Evolutionary conservation across 2,329 filamentous ascomycete species (phyloP).

Genomic region (Ophiocordyceps camponoti-floridani): DNA sequence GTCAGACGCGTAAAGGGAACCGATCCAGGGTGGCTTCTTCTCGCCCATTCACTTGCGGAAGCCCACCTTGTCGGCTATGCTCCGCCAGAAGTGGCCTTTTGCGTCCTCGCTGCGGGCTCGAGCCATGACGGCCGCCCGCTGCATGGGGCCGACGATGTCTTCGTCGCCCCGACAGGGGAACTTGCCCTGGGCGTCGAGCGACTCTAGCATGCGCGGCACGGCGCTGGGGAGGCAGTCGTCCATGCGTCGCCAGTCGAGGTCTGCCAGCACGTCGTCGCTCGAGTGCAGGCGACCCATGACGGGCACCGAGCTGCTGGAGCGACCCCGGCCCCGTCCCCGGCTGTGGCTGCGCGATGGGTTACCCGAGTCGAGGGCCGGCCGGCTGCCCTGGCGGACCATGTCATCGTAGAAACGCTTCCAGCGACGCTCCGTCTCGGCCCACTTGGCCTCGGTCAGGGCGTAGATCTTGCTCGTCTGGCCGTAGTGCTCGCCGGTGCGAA

Average conservation of each 20-base stretch:
- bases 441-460: conserved; percentile 71
- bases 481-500: conserved; percentile 79
- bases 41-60: conserved; percentile 4
- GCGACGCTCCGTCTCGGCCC: conserved; percentile 57
- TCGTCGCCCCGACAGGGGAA: conserved; percentile 79
- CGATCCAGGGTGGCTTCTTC: too few species aligned
- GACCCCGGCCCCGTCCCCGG: conserved; percentile 18
- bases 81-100: conserved; percentile 29
- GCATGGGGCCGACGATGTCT: conserved; percentile 89
- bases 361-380: conserved; percentile 9
- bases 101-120: conserved; percentile 25
- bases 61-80: conserved; percentile 26
- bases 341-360: conserved; percentile 19
- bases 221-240: conserved; percentile 41
- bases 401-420: conserved; percentile 58
- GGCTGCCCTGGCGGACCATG: conserved; percentile 33
- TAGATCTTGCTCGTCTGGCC: conserved; percentile 81
- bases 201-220: conserved; percentile 50
- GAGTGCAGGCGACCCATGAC: conserved; percentile 12
- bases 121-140: conserved; percentile 36
- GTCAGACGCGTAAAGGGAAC: too few species aligned
- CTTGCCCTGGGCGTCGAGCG: conserved; percentile 57
- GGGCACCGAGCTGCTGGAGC: conserved; percentile 22
- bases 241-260: conserved; percentile 24
- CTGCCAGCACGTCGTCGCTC: conserved; percentile 21